Evolutionary conservation across 2,329 filamentous ascomycete species (phyloP), one percentile per base, ranked within the genome.

Genomic region (Fusarium decemcellulare): DNA sequence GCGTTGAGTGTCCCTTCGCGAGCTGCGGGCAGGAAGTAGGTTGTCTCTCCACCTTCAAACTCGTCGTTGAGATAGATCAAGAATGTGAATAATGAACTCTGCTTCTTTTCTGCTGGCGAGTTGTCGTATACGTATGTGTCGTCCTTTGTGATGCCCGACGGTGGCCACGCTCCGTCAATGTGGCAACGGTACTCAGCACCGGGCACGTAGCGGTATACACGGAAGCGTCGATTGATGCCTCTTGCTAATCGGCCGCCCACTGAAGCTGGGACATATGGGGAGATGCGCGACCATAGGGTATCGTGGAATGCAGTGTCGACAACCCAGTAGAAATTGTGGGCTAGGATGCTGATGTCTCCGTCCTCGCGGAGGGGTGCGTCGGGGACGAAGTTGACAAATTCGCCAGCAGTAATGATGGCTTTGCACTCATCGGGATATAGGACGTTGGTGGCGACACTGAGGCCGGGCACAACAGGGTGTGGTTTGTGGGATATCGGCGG

Each of bases 241-340:
- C 90, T 83, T 0, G 87, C 89, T 23, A 81, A 76, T 37, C 86
- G 87, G 0, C 90, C 90, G 14, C 84, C 83, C 1, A 91, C 81
- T 0, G 79, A 78, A 0, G 80, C 74, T 0, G 91, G 90, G 0
- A 93, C 85, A 50, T 88, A 90, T 0, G 84, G 79, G 4, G 84
- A 79, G 3, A 93, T 86, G 14, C 91, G 85, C 0, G 81, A 77
- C 91, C 91, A 93, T 2, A 93, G 82, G 14, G 81, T 84, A 60
- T 90, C 85, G 72, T 90, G 87, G 76, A 92, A 92, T 0, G 83
- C 81, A 23, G 83, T 81, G 69, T 93, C 91, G 12, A 90, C 83
- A 9, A 93, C 83, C 91, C 91, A 93, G 81, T 92, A 92, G 71
- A 93, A 92, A 77, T 92, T 93, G 80, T 93, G 91, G 0, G 91